Evolutionary conservation across 106 monocot genomes (phyloP), one percentile per base, ranked within the genome.

Genomic region (Apostasia ramifera): DNA sequence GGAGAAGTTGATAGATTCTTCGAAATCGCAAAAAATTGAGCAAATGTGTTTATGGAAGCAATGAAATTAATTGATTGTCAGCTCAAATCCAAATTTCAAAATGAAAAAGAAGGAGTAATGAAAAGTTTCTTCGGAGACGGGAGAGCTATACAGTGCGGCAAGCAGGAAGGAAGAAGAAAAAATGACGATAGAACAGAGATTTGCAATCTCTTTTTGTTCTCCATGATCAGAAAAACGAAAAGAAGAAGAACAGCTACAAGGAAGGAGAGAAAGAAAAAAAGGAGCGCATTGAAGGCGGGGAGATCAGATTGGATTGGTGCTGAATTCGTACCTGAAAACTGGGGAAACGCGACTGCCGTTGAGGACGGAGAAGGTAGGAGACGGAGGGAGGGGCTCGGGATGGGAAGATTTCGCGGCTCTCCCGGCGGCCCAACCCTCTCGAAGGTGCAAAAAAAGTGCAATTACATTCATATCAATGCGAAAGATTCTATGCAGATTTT

Each of bases 361-460:
- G n/a, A 56, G 2, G n/a, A 14, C 56, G 56, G 56, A 14, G 56
- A 37, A 15, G 56, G 56, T 5, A 13, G 56, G 52, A 52, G 52
- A 52, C 52, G 4, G 52, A 52, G 3, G 11, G 6, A 11, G 52
- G 11, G 26, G 26, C 26, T 26, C 26, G 26, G 26, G 26, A 26
- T 26, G 52, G 55, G 55, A n/a, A 13, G 55, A 56, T 56, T 56
- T 56, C 56, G 56, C 56, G n/a, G 56, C 56, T 56, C 56, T 13
- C 7, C 55, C 26, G 26, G 26, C 26, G 26, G 26, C 26, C 26
- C 26, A 26, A 26, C 26, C 26, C 26, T 26, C 26, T 0, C 26
- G 26, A 26, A 26, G 26, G 26, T 26, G 26, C 26, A 0, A 26
- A 26, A 26, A 26, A 26, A 26, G 26, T 26, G 26, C 26, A 26